Conservation (phyloP, 257 asterid genomes). For the Verbena officinalis region DNA sequence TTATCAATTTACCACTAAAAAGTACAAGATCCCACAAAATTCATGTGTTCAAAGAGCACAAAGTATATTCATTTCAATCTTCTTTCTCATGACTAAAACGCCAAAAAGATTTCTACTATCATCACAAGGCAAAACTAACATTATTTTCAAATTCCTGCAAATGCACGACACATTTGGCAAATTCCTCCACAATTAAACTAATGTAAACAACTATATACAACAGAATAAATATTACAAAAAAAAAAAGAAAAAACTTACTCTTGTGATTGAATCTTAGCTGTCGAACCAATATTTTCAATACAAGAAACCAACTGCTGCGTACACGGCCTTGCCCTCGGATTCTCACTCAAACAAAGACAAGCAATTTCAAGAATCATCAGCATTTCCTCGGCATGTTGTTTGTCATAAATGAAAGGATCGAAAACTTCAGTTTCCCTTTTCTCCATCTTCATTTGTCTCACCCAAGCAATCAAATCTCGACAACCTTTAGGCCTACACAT, state of each 20-base stretch:
- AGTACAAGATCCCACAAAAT: slow-evolving; percentile 3
- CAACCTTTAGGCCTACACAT: slow-evolving; percentile 67
- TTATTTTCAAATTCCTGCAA: slow-evolving; percentile 16
- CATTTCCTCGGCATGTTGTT: slow-evolving; percentile 50
- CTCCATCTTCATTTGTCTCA: slow-evolving; percentile 54
- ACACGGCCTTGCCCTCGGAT: slow-evolving; percentile 70
- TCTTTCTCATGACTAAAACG: not conserved
- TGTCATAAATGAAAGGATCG: slow-evolving; percentile 64
- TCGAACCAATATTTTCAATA: slow-evolving; percentile 58
- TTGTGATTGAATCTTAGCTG: slow-evolving; percentile 16
- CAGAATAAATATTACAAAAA: slow-evolving; percentile 5
- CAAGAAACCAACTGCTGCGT: slow-evolving; percentile 61
- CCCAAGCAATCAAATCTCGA: slow-evolving; percentile 75
- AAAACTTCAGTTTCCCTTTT: slow-evolving; percentile 61
- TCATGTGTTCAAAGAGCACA: not conserved
- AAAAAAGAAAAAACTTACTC: slow-evolving; percentile 29
- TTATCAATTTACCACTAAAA: not conserved
- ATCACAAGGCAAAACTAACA: slow-evolving; percentile 9
- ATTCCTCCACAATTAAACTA: slow-evolving; percentile 21
- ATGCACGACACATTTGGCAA: slow-evolving; percentile 3
- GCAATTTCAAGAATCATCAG: slow-evolving; percentile 64
- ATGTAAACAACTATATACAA: slow-evolving; percentile 28
- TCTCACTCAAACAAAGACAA: slow-evolving; percentile 65
- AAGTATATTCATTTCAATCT: not conserved
- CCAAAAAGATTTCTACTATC: not conserved